These are phyloP conservation scores for Kwoniella shandongensis DNA, from an alignment of 768 basidiomycete genomes.

Conservation along the genomic window DNA sequence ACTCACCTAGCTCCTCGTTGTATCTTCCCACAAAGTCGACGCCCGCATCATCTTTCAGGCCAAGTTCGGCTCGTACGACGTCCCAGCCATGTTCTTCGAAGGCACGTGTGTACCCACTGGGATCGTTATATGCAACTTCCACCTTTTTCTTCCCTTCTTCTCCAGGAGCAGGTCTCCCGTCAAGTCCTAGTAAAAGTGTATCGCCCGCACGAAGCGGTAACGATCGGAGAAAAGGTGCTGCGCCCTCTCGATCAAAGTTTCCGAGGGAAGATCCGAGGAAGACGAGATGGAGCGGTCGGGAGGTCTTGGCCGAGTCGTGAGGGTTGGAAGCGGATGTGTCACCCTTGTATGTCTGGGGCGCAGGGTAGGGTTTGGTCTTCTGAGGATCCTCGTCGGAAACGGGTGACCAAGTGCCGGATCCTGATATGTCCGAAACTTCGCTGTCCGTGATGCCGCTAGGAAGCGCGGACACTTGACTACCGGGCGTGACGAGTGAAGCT, in stretches of 20 bases:
- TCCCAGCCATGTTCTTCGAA: constrained; percentile 87
- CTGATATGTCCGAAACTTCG: constrained; percentile 1
- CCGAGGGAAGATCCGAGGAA: constrained; percentile 92
- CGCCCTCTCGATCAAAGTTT: constrained; percentile 75
- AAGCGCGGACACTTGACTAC: constrained; percentile 8
- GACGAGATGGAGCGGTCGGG: constrained; percentile 70
- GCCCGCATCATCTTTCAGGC: constrained; percentile 50
- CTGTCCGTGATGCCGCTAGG: constrained; percentile 19
- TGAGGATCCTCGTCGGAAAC: constrained; percentile 10
- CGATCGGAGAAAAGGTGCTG: constrained; percentile 69
- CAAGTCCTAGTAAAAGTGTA: constrained; percentile 66
- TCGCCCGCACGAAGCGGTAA: constrained; percentile 74
- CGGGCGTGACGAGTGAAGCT: constrained; percentile 22
- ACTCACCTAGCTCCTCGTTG: constrained; percentile 43
- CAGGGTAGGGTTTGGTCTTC: no score
- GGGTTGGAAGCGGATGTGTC: neutral
- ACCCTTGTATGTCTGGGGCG: no score
- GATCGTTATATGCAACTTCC: constrained; percentile 40
- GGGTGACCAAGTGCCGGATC: constrained; percentile 23
- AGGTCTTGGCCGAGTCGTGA: neutral
- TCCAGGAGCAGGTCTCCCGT: constrained; percentile 8
- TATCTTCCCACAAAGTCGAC: constrained; percentile 49
- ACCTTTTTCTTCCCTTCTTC: constrained; percentile 14
- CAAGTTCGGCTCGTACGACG: constrained; percentile 67
- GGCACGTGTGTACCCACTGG: constrained; percentile 65